A percentile compares a stretch with the other conserved stretches of the same genome.
These are phyloP conservation scores for Trichoderma breve DNA, from an alignment of 2,329 filamentous ascomycete genomes.

Conservation along the genomic window DNA sequence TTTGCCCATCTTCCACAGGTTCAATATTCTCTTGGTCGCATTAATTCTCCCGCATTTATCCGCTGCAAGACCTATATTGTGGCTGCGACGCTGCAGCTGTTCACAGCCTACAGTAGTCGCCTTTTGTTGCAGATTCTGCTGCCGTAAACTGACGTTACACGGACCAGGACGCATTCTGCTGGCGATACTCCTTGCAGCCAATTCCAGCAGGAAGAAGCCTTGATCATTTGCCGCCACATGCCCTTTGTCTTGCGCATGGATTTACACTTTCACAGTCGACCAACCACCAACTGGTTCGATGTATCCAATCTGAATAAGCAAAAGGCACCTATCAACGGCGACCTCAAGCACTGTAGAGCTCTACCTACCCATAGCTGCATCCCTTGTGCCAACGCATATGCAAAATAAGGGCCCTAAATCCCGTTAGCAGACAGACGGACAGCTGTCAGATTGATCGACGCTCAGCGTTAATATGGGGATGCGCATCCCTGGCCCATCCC, in stretches of 20 bases:
- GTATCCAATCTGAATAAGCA: not conserved
- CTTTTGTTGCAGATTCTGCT: not conserved
- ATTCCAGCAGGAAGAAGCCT: not conserved
- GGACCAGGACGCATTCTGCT: not conserved
- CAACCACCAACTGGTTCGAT: not conserved
- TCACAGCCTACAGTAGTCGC: not conserved
- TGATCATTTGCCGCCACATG: not conserved
- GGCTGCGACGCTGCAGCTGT: not conserved
- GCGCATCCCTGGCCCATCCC: slow-evolving; percentile 9
- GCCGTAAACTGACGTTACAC: not conserved
- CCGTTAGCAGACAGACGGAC: not conserved
- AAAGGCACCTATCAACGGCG: not conserved
- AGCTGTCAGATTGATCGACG: slow-evolving; percentile 1
- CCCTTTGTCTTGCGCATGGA: not conserved
- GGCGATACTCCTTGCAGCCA: not conserved
- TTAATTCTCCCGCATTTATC: not conserved
- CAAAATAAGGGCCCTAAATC: not conserved
- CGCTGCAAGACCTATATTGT: not conserved
- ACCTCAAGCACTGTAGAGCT: not conserved
- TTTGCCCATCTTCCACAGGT: not conserved
- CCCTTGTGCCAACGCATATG: not conserved
- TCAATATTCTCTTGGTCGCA: not conserved
- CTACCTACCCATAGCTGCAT: not conserved
- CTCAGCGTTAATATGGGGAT: slow-evolving; percentile 1
- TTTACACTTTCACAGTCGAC: not conserved